Evolutionary conservation across 306 rosid genomes (phyloP).

Genomic region (Vigna hirtella): DNA sequence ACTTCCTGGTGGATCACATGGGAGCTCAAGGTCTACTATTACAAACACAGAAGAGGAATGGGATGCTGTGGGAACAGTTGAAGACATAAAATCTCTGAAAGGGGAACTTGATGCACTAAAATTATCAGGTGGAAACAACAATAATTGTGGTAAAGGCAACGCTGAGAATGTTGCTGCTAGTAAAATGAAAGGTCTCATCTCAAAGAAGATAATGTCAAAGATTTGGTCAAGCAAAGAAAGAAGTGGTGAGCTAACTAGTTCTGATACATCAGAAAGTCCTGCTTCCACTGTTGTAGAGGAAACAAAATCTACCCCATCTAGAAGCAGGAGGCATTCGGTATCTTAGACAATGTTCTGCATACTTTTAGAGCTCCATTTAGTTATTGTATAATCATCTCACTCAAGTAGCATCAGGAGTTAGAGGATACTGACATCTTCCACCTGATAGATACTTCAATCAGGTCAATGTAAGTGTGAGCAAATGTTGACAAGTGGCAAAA

Average conservation of each 20-base stretch:
- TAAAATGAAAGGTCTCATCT: constrained; percentile 74
- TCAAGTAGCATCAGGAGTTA: constrained; percentile 56
- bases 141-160: constrained; percentile 47
- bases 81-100: constrained; percentile 74
- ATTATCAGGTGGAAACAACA: constrained; percentile 51
- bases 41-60: constrained; percentile 90
- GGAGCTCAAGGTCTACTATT: constrained; percentile 86
- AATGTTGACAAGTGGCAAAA: constrained; percentile 36
- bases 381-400: constrained; percentile 55
- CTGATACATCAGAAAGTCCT: constrained; percentile 92
- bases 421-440: constrained; percentile 56
- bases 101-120: constrained; percentile 66
- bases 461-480: constrained; percentile 35
- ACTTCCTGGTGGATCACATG: constrained; percentile 76
- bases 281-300: constrained; percentile 81
- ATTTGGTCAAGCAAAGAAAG: constrained; percentile 86
- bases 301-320: constrained; percentile 82
- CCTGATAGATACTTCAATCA: constrained; percentile 50
- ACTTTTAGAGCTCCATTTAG: constrained; percentile 11
- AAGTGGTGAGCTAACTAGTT: constrained; percentile 81
- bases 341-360: constrained; percentile 59
- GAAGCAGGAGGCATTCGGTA: constrained; percentile 84
- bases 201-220: constrained; percentile 83
- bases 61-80: constrained; percentile 76
- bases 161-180: constrained; percentile 57